phyloP scores from a whole-genome alignment of 2,329 filamentous ascomycete species.

The Metarhizium sp. region DNA sequence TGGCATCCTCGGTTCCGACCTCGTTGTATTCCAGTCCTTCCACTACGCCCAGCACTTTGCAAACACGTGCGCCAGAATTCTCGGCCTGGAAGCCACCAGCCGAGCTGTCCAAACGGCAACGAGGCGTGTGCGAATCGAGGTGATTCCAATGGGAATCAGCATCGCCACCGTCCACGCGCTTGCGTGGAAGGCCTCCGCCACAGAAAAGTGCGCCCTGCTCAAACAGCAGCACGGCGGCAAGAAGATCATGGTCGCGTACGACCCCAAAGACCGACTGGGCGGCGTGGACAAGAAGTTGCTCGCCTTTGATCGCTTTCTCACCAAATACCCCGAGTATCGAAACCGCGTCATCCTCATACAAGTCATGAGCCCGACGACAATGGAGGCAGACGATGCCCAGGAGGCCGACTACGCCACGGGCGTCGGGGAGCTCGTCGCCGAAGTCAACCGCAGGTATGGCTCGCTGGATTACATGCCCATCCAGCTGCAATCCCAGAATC shows the following conservation, averaged over 20 bases:
- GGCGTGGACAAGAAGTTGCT: constrained; percentile 90
- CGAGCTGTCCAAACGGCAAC: constrained; percentile 77
- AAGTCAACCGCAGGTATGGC: constrained; percentile 84
- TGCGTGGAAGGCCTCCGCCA: constrained; percentile 62
- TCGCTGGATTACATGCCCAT: constrained; percentile 82
- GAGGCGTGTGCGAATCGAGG: constrained; percentile 2
- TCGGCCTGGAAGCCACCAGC: constrained; percentile 74
- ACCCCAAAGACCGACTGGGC: constrained; percentile 82
- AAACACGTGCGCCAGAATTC: constrained; percentile 81
- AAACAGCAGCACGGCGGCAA: constrained; percentile 70
- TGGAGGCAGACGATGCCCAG: constrained; percentile 67
- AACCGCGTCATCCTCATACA: constrained; percentile 88
- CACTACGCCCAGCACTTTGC: constrained; percentile 91
- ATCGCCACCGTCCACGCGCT: constrained; percentile 62
- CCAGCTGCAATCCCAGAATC: constrained; percentile 89
- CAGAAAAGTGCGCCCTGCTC: constrained; percentile 63
- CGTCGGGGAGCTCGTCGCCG: constrained; percentile 78
- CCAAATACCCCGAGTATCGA: constrained; percentile 80
- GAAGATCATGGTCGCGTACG: constrained; percentile 87
- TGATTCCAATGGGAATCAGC: constrained; percentile 55
- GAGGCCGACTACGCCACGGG: constrained; percentile 75
- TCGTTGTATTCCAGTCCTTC: constrained; percentile 90
- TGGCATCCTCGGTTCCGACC: constrained; percentile 78
- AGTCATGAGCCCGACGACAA: constrained; percentile 71
- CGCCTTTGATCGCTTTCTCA: constrained; percentile 84